Base-by-base conservation (phyloP, 73 alveolate genomes). In the Paramecium bursaria region DNA sequence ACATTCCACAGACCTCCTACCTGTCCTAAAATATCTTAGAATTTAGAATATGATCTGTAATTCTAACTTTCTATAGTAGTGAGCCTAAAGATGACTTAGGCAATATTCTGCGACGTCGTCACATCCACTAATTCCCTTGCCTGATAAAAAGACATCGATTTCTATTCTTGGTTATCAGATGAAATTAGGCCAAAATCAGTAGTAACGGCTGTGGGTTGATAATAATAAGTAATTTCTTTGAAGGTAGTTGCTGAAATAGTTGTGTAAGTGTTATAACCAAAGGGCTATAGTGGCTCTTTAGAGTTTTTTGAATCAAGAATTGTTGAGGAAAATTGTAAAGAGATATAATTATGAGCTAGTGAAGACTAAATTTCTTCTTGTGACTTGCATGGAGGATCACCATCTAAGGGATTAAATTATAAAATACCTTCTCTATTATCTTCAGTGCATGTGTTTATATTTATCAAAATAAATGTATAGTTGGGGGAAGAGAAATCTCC, bases 1-100 rank as follows among this genome's bases (percentile, higher is more conserved):
- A 67, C 82, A 21, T 67, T 19, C 82, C 82, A 67, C 44, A 67
- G 27, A 2, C 82, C 82, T 19, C 82, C 82, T 7, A 67, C 17
- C 19, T 67, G 42, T 15, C 57, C 82, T 19, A 67, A 19, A 67
- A 67, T 67, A 15, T 67, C 82, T 21, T 67, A 67, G 9, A 67
- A 5, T 21, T 67, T 67, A 39, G 82, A 57, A 42, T 67, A 67
- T 14, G 17, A 21, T 3, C 82, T 67, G n/a, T 67, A 67, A 13
- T 67, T 47, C 7, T 39, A 53, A 5, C 5, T 39, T 67, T 67
- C 82, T 2, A 47, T 67, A 6, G 57, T 67, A 21, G 33, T 57
- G 2, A 67, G 23, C 21, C 82, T 67, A 42, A 67, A 25, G 1
- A 14, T 25, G 6, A 67, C 33, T 39, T 67, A 39, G 46, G 44